These are phyloP conservation scores for Camillea tinctor DNA, from an alignment of 2,329 filamentous ascomycete species.

Conservation along the genomic window DNA sequence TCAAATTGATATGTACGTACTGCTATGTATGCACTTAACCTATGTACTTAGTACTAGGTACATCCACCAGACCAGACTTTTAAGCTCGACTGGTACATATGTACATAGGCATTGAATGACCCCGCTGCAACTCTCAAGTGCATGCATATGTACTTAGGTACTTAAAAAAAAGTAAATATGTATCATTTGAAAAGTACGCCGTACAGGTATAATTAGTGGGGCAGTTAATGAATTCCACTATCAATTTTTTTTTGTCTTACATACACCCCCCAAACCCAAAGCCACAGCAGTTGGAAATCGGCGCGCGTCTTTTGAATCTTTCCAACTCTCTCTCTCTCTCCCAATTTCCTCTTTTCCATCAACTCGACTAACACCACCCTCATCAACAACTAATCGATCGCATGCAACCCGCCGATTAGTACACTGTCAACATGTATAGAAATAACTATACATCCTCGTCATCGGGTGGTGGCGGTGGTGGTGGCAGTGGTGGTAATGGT, in stretches of 20 bases:
- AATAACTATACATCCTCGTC: background rate
- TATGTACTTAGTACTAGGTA: no score
- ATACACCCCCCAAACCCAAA: no score
- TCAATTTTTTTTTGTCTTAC: background rate
- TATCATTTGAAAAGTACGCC: no score
- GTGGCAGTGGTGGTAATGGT: no score
- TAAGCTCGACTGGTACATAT: no score
- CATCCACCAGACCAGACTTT: no score
- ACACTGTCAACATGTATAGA: background rate
- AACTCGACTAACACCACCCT: background rate
- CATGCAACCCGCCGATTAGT: background rate
- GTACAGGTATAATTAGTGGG: no score
- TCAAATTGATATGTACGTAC: no score
- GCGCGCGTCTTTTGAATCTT: background rate
- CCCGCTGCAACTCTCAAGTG: no score
- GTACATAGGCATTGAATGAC: no score
- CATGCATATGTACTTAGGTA: no score
- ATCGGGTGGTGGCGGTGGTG: background rate
- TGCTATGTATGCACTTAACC: no score
- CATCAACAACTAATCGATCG: background rate
- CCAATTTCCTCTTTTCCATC: background rate
- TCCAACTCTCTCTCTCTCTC: background rate
- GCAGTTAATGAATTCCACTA: background rate
- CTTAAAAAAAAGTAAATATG: background rate
- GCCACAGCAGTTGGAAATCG: background rate